These are phyloP conservation scores for Hyphopichia fennica DNA, from an alignment of 1,139 yeast species.

Conservation along the genomic window DNA sequence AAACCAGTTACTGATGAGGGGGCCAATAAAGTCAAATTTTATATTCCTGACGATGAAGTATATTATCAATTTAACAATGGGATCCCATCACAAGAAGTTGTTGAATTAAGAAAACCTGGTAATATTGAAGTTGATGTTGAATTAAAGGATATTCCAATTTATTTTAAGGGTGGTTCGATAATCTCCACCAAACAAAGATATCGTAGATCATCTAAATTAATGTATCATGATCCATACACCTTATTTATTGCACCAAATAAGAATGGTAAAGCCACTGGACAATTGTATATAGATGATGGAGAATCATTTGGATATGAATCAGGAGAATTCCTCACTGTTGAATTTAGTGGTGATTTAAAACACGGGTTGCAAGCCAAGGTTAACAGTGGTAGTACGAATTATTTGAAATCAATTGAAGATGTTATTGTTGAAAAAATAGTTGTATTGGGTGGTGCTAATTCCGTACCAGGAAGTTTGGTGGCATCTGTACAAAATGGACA, in stretches of 20 bases:
- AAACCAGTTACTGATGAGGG: conserved; percentile 76
- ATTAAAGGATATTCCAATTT: conserved; percentile 68
- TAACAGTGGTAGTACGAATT: not conserved
- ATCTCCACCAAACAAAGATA: conserved; percentile 66
- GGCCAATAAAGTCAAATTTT: conserved; percentile 43
- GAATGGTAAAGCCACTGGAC: conserved; percentile 50
- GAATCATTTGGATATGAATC: conserved; percentile 60
- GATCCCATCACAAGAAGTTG: conserved; percentile 6
- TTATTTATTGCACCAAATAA: conserved; percentile 61
- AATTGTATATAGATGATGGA: conserved; percentile 81
- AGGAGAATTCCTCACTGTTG: conserved; percentile 48
- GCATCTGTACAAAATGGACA: conserved; percentile 33
- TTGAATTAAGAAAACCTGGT: conserved; percentile 14
- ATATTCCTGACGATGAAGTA: conserved; percentile 62
- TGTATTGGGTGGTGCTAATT: conserved; percentile 41
- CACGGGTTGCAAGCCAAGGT: conserved; percentile 9
- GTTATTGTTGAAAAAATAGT: conserved; percentile 60
- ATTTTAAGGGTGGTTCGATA: conserved; percentile 76
- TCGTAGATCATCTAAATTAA: conserved; percentile 76
- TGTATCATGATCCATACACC: conserved; percentile 83
- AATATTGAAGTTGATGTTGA: conserved; percentile 35
- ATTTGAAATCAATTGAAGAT: conserved; percentile 15
- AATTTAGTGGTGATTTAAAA: conserved; percentile 24
- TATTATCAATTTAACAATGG: conserved; percentile 62
- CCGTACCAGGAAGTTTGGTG: conserved; percentile 12